A percentile compares a stretch with the other conserved stretches of the same genome.
phyloP scores from a whole-genome alignment of 371 early-diverging fungal genomes.

The Funneliformis caledonium region DNA sequence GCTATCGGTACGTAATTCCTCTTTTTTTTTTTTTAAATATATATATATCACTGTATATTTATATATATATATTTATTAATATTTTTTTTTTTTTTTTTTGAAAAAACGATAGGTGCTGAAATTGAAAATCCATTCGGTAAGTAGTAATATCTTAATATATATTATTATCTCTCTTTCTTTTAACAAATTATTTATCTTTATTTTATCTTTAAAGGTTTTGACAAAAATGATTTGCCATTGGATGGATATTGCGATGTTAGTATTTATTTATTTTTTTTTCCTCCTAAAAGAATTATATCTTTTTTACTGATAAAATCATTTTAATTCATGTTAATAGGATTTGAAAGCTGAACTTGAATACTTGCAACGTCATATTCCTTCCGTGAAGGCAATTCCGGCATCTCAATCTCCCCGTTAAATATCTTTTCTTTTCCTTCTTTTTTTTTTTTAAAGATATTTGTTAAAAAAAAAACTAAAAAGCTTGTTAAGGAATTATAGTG shows the following conservation, averaged over 20 bases:
- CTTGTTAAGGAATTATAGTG: too few relatives aligned
- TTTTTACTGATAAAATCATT: background rate
- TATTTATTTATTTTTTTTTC: background rate
- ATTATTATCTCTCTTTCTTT: background rate
- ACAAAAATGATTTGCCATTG: conserved; percentile 45
- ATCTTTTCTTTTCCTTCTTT: too few relatives aligned
- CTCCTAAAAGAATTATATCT: background rate
- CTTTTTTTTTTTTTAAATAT: conserved; percentile 33
- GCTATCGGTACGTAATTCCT: conserved; percentile 57
- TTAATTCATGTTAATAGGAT: conserved; percentile 6
- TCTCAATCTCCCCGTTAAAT: background rate
- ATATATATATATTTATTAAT: background rate
- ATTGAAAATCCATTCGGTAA: conserved; percentile 75
- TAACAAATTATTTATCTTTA: background rate
- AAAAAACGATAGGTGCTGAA: conserved; percentile 45
- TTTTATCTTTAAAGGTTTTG: conserved; percentile 46
- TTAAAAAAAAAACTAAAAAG: too few relatives aligned
- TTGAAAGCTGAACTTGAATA: conserved; percentile 40
- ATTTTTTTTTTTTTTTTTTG: background rate
- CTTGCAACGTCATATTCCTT: conserved; percentile 26
- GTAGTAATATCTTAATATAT: background rate
- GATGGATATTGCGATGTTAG: conserved; percentile 44
- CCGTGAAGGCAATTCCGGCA: background rate
- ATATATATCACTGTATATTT: background rate
- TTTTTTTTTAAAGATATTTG: too few relatives aligned